A percentile compares a stretch with the other conserved stretches of the same genome.
Conservation (phyloP, 202 grass and related monocot species). For the Dendrocalamus latiflorus region DNA sequence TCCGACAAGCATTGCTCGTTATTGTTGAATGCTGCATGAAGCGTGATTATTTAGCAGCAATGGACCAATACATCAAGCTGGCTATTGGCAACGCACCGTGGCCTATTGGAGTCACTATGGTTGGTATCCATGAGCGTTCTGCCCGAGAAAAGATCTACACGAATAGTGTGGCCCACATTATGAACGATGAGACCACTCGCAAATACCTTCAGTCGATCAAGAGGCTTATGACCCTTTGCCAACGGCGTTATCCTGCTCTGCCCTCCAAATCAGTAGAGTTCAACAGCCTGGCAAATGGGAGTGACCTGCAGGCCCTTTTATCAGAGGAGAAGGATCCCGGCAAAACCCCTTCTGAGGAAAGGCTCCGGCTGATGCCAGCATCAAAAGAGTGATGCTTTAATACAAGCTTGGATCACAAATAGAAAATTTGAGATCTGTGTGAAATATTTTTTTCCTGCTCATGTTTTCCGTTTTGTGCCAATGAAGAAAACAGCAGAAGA, state of each 20-base stretch:
- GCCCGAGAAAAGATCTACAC: conserved; percentile 98
- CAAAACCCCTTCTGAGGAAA: conserved; percentile 49
- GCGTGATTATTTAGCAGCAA: conserved; percentile 90
- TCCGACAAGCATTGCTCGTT: conserved; percentile 64
- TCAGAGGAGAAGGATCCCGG: conserved; percentile 45
- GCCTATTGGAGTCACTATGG: conserved; percentile 99
- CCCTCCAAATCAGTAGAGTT: conserved; percentile 98
- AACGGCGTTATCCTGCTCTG: conserved; percentile 69
- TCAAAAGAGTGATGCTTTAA: conserved; percentile 41
- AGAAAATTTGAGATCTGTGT: conserved; percentile 25
- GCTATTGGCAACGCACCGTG: conserved; percentile 95
- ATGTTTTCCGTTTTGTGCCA: no score
- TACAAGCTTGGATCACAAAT: conserved; percentile 13
- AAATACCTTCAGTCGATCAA: conserved; percentile 95
- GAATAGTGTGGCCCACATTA: conserved; percentile 93
- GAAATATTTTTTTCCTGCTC: neutral
- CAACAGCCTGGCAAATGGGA: conserved; percentile 97
- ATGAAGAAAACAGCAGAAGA: neutral
- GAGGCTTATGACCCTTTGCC: conserved; percentile 93
- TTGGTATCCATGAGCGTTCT: conserved; percentile 97
- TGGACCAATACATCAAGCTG: conserved; percentile 95
- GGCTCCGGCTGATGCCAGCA: conserved; percentile 63
- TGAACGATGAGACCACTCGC: conserved; percentile 96
- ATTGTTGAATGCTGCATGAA: conserved; percentile 93
- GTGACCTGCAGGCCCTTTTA: conserved; percentile 79